Conservation (phyloP, 768 basidiomycete species). For the Termitomyces eurrhizus region DNA sequence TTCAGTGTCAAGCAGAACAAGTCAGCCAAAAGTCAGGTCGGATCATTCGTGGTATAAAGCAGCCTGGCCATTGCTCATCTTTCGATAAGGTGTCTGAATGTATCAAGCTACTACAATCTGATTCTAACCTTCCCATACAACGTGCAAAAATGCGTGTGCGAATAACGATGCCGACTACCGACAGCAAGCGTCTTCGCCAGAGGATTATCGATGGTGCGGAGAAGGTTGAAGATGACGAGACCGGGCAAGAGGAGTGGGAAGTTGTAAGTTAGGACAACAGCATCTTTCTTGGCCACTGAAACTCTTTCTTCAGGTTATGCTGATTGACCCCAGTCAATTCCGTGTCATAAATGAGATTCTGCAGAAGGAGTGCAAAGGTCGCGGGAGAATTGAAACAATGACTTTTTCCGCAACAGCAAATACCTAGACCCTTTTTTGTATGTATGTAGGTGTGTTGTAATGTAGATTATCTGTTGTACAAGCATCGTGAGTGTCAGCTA, state of each 20-base stretch:
- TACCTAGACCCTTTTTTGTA: slow-evolving; percentile 6
- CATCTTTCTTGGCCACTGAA: neutral
- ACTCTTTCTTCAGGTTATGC: slow-evolving; percentile 56
- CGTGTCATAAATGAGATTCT: slow-evolving; percentile 84
- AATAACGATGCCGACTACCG: slow-evolving; percentile 64
- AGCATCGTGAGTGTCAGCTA: neutral
- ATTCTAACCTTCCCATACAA: slow-evolving; percentile 88
- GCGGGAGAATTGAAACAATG: slow-evolving; percentile 82
- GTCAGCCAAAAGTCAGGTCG: slow-evolving; percentile 90
- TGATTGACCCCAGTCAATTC: slow-evolving; percentile 94
- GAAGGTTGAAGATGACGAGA: slow-evolving; percentile 81
- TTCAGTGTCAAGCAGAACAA: slow-evolving; percentile 88
- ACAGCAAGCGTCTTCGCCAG: slow-evolving; percentile 66
- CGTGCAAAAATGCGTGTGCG: slow-evolving; percentile 91
- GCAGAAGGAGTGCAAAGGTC: slow-evolving; percentile 88
- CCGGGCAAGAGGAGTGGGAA: slow-evolving; percentile 76
- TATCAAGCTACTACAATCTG: slow-evolving; percentile 76
- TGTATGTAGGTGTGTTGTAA: neutral
- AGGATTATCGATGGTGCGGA: slow-evolving; percentile 72
- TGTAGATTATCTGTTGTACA: slow-evolving; percentile 8
- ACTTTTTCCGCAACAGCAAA: slow-evolving; percentile 61
- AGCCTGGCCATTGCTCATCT: neutral
- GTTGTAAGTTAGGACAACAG: slow-evolving; percentile 50
- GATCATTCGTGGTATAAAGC: slow-evolving; percentile 5
- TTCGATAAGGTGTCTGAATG: slow-evolving; percentile 74